A percentile compares a stretch with the other conserved stretches of the same genome.
Evolutionary conservation across 73 alveolate genomes (phyloP).

Genomic region (Tetrahymena thermophila): DNA sequence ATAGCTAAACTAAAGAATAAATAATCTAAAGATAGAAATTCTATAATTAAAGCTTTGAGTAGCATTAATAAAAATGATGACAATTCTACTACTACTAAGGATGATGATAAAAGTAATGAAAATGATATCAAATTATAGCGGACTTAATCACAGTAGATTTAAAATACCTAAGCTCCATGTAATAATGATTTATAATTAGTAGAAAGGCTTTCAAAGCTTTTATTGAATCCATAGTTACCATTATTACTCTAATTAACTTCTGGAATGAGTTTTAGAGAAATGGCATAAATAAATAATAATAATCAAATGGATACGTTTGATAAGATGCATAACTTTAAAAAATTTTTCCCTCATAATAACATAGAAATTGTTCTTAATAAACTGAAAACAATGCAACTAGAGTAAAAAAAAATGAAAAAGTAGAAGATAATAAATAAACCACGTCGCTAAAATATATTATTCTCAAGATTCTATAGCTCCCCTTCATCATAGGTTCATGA

Average conservation of each 20-base stretch:
- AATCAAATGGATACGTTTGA: not conserved
- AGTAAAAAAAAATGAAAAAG: not conserved
- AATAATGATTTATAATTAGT: not conserved
- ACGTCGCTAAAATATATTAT: not conserved
- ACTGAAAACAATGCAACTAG: not conserved
- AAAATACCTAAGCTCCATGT: not conserved
- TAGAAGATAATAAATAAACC: not conserved
- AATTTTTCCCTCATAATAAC: not conserved
- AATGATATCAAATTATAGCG: too few relatives aligned
- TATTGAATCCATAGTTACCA: not conserved
- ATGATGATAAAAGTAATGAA: too few relatives aligned
- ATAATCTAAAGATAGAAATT: too few relatives aligned
- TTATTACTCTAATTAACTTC: not conserved
- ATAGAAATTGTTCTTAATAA: not conserved
- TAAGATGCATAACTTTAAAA: not conserved
- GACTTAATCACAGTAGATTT: not conserved
- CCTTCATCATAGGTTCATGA: not conserved
- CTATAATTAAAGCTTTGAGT: too few relatives aligned
- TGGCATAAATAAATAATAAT: not conserved
- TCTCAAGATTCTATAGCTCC: not conserved
- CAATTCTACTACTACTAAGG: too few relatives aligned
- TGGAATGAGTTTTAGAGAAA: not conserved
- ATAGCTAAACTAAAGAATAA: too few relatives aligned
- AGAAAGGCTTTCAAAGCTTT: not conserved
- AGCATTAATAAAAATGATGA: too few relatives aligned